These are phyloP conservation scores for Gastrolobium villosum DNA, from an alignment of 306 rosid genomes.

Conservation along the genomic window DNA sequence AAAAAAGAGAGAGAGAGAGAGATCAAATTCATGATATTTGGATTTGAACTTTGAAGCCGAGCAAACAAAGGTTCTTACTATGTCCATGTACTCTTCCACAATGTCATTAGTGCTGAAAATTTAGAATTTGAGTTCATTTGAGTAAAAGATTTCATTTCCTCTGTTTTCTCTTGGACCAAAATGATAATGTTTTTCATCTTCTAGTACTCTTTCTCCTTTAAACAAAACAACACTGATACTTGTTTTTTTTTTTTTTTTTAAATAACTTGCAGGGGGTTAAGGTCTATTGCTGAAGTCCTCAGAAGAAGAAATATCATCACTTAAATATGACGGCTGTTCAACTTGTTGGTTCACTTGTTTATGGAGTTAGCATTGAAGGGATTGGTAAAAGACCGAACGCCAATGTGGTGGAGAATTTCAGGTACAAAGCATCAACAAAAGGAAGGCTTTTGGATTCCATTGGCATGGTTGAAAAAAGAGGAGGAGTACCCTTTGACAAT, in stretches of 20 bases:
- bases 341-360: slow-evolving; percentile 15
- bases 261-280: not conserved
- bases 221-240: not conserved
- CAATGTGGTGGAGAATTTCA: slow-evolving; percentile 12
- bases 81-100: not conserved
- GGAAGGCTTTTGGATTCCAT: slow-evolving; percentile 10
- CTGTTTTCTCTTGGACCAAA: not conserved
- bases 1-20: not conserved
- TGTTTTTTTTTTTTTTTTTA: not conserved
- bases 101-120: not conserved
- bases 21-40: slow-evolving; percentile 1
- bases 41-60: not conserved
- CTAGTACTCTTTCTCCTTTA: not conserved
- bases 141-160: not conserved
- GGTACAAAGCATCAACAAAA: slow-evolving; percentile 27
- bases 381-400: not conserved
- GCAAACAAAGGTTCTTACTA: not conserved
- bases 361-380: slow-evolving; percentile 25
- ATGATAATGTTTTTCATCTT: not conserved
- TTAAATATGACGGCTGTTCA: slow-evolving; percentile 5
- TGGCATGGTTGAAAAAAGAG: not conserved
- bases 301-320: not conserved
- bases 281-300: not conserved
- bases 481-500: slow-evolving; percentile 1
- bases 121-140: not conserved